Percentiles rank a stretch among this genome's conserved stretches.
Conservation (phyloP, 768 basidiomycete genomes). For the Aureoboletus auriporus region DNA sequence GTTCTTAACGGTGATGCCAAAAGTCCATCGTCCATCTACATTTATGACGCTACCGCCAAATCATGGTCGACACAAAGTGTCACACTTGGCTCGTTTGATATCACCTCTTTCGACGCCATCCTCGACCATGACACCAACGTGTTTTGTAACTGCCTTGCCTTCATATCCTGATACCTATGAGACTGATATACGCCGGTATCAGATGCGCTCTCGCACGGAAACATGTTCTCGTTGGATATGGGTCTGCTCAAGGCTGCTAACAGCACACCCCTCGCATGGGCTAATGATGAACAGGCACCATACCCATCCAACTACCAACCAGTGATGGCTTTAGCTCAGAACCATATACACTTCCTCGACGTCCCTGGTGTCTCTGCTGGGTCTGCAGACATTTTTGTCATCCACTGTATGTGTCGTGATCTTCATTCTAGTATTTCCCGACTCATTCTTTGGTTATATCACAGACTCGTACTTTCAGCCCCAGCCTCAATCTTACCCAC, state of each 20-base stretch:
- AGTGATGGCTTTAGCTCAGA: conserved; percentile 79
- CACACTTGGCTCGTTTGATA: conserved; percentile 54
- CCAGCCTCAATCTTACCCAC: conserved; percentile 52
- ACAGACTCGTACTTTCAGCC: conserved; percentile 81
- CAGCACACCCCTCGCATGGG: conserved; percentile 58
- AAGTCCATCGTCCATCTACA: conserved; percentile 67
- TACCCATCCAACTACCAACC: conserved; percentile 62
- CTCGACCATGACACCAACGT: conserved; percentile 95
- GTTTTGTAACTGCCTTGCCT: conserved; percentile 50
- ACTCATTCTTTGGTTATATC: not conserved
- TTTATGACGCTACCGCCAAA: conserved; percentile 69
- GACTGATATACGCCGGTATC: conserved; percentile 5
- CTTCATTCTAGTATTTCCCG: not conserved
- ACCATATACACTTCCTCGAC: conserved; percentile 81
- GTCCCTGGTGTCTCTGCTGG: conserved; percentile 67
- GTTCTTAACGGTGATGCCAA: conserved; percentile 73
- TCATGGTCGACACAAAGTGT: conserved; percentile 77
- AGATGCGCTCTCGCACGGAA: conserved; percentile 69
- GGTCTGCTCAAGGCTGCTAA: conserved; percentile 57
- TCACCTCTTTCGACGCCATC: conserved; percentile 61
- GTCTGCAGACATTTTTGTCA: conserved; percentile 75
- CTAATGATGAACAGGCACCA: conserved; percentile 50
- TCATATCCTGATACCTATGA: not conserved
- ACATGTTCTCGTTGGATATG: conserved; percentile 72
- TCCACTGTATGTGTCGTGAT: conserved; percentile 64